Evolutionary conservation across 1,284 basidiomycete species (phyloP).

Genomic region (Thecaphora thlaspeos): DNA sequence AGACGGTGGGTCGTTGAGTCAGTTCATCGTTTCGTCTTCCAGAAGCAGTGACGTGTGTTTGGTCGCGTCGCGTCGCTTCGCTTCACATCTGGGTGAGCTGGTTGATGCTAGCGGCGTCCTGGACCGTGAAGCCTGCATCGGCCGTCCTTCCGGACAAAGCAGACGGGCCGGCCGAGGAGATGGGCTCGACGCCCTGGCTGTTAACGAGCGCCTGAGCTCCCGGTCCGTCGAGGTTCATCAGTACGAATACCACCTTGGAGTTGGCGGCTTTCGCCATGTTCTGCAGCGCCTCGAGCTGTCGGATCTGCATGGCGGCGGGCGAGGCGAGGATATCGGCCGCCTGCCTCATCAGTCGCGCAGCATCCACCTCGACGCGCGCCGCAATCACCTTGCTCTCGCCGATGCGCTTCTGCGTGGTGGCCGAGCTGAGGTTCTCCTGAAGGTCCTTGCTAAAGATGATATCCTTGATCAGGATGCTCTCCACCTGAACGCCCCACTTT

Average conservation of each 20-base stretch:
- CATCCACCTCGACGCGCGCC: constrained; percentile 90
- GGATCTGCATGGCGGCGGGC: constrained; percentile 94
- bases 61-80: no score
- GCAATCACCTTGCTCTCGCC: constrained; percentile 96
- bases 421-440: constrained; percentile 85
- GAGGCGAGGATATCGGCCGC: constrained; percentile 63
- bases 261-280: constrained; percentile 70
- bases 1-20: no score
- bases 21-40: no score
- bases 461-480: constrained; percentile 79
- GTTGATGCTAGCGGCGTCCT: no score
- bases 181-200: no score
- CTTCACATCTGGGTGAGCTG: no score
- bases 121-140: no score
- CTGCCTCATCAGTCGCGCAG: constrained; percentile 82
- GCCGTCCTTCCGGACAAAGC: no score
- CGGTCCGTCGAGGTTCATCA: constrained; percentile 64
- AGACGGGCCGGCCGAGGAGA: no score
- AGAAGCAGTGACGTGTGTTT: no score
- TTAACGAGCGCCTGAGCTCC: not conserved
- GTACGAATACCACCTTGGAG: constrained; percentile 88
- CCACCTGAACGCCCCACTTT: constrained; percentile 91
- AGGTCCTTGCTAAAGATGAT: constrained; percentile 89
- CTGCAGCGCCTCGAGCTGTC: constrained; percentile 85
- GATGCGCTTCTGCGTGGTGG: constrained; percentile 87